Evolutionary conservation across 2,329 filamentous ascomycete genomes (phyloP).

Genomic region (Rachicladosporium sp.): DNA sequence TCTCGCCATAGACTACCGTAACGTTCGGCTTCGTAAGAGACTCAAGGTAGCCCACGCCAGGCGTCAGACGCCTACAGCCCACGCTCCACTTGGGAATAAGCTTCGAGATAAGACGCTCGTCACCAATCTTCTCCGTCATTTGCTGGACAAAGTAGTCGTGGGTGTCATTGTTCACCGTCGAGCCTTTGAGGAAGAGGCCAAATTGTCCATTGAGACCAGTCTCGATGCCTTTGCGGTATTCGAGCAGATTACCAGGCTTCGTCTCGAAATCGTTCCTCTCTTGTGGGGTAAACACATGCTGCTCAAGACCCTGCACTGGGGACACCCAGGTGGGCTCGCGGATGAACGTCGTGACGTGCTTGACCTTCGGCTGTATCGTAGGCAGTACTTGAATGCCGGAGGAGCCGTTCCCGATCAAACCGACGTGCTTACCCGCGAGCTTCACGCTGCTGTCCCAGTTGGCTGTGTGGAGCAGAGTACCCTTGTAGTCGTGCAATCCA

Average conservation of each 20-base stretch:
- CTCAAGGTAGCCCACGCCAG: no score
- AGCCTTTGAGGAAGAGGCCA: slow-evolving; percentile 34
- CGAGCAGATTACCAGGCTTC: slow-evolving; percentile 27
- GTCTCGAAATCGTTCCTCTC: slow-evolving; percentile 31
- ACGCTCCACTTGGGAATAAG: no score
- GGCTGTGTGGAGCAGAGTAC: no score
- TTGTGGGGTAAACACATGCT: slow-evolving; percentile 30
- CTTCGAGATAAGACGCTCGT: no score
- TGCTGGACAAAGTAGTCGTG: slow-evolving; percentile 29
- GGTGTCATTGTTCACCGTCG: slow-evolving; percentile 28
- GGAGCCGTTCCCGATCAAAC: no score
- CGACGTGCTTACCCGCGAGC: no score
- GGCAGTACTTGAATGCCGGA: no score
- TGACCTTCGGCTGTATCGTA: slow-evolving; percentile 27
- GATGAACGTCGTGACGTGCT: slow-evolving; percentile 37
- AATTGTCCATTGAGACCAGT: slow-evolving; percentile 36
- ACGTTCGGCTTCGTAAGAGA: no score
- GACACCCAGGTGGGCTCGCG: slow-evolving; percentile 36
- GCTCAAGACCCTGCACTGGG: slow-evolving; percentile 11
- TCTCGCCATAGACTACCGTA: no score
- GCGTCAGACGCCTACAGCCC: no score
- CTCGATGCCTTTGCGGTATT: slow-evolving; percentile 35
- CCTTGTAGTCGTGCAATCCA: no score
- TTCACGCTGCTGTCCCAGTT: no score
- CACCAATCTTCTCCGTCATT: slow-evolving; percentile 25